A percentile compares a stretch with the other conserved stretches of the same genome.
These are phyloP conservation scores for Citrus mangshanensis DNA, from an alignment of 345 rosid species.

Conservation along the genomic window DNA sequence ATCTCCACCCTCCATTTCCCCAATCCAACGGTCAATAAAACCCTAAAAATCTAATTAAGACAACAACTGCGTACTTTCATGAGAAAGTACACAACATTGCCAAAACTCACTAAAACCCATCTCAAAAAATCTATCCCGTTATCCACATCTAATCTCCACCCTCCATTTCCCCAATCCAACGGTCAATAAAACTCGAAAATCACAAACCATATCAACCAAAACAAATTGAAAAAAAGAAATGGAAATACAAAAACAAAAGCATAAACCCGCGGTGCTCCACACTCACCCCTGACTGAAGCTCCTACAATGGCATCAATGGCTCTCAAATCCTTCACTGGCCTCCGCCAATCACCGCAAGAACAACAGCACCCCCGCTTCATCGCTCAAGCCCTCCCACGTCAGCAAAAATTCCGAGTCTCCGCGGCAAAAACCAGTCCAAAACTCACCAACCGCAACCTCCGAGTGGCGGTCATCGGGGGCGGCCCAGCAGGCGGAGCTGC, in stretches of 20 bases:
- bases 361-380: constrained; percentile 27
- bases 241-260: background rate
- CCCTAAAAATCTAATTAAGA: constrained; percentile 7
- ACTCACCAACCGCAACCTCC: constrained; percentile 64
- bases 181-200: constrained; percentile 25
- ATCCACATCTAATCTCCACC: constrained; percentile 59
- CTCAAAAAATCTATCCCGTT: constrained; percentile 34
- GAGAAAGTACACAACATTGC: background rate
- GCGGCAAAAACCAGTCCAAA: constrained; percentile 64
- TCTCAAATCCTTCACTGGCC: constrained; percentile 77
- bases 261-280: background rate
- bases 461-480: constrained; percentile 89
- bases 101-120: background rate
- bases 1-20: constrained; percentile 38
- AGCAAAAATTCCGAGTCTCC: constrained; percentile 20
- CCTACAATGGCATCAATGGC: constrained; percentile 49
- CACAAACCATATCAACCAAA: constrained; percentile 58
- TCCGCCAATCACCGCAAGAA: constrained; percentile 50
- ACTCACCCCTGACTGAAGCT: background rate
- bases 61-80: background rate
- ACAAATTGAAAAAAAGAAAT: background rate
- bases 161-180: constrained; percentile 42
- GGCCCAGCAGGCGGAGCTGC: constrained; percentile 92
- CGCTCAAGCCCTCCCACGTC: constrained; percentile 16
- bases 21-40: constrained; percentile 37